A percentile compares a stretch with the other conserved stretches of the same genome.
These are phyloP conservation scores for Thalassiosira mediterranea DNA, from an alignment of 352 stramenopile genomes.

Conservation along the genomic window DNA sequence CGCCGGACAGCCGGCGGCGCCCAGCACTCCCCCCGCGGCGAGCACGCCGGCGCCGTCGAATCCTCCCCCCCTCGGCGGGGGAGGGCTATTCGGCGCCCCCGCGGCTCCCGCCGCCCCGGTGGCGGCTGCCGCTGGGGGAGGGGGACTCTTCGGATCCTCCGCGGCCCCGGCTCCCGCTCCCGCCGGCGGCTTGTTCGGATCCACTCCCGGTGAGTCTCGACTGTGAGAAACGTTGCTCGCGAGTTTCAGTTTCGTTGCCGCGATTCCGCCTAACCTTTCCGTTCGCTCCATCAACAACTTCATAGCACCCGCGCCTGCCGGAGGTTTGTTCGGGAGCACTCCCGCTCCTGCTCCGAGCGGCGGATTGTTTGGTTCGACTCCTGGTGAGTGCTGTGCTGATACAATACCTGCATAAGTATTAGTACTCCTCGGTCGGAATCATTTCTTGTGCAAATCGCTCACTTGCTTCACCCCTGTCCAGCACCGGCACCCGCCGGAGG, in stretches of 20 bases:
- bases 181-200: slow-evolving; percentile 42
- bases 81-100: slow-evolving; percentile 8
- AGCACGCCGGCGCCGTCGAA: slow-evolving; percentile 18
- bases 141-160: slow-evolving; percentile 25
- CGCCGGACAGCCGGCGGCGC: slow-evolving; percentile 24
- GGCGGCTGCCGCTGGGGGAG: not conserved
- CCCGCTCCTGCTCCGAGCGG: slow-evolving; percentile 27
- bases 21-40: slow-evolving; percentile 26
- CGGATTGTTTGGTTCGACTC: slow-evolving; percentile 53
- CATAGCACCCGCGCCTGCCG: slow-evolving; percentile 6
- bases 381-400: too few species aligned
- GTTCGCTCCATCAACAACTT: slow-evolving; percentile 1
- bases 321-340: slow-evolving; percentile 20
- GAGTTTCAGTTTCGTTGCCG: slow-evolving; percentile 1
- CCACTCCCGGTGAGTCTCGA: slow-evolving; percentile 26
- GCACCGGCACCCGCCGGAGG: slow-evolving; percentile 18
- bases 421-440: not conserved
- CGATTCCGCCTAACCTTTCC: not conserved
- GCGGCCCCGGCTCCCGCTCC: slow-evolving; percentile 22
- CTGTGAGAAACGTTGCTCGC: slow-evolving; percentile 19
- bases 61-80: slow-evolving; percentile 20
- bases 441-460: not conserved
- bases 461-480: slow-evolving; percentile 1
- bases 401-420: too few species aligned
- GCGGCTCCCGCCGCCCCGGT: too few species aligned